A percentile compares a stretch with the other conserved stretches of the same genome.
Conservation (phyloP, 805 yeast genomes). For the Candida silvicultrix region DNA sequence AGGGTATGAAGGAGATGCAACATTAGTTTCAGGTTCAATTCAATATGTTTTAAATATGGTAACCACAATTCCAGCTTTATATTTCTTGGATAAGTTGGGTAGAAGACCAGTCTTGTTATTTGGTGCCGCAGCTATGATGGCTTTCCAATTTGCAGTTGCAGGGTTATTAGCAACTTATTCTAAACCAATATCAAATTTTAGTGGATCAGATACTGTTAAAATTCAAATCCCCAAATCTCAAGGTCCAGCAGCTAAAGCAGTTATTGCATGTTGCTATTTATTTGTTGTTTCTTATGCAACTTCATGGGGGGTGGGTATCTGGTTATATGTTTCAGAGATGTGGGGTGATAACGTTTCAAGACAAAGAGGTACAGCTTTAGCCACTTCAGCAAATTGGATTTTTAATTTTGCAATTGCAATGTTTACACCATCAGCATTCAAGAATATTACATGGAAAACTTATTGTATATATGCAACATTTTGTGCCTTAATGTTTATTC, state of each 20-base stretch:
- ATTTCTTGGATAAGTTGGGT: constrained; percentile 19
- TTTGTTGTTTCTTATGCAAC: constrained; percentile 38
- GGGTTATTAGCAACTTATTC: constrained; percentile 35
- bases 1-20: constrained; percentile 39
- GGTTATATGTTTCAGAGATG: constrained; percentile 19
- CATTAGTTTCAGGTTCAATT: constrained; percentile 39
- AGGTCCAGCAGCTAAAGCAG: constrained; percentile 32
- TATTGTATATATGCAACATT: constrained; percentile 15
- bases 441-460: constrained; percentile 15
- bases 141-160: constrained; percentile 34
- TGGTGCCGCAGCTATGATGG: constrained; percentile 26
- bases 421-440: constrained; percentile 48
- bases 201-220: constrained; percentile 28
- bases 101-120: constrained; percentile 28
- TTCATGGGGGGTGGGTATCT: constrained; percentile 33
- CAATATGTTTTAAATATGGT: constrained; percentile 32
- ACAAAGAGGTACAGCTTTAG: constrained; percentile 50
- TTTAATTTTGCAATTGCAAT: constrained; percentile 26
- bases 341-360: constrained; percentile 27
- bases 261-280: constrained; percentile 33
- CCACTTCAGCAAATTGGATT: constrained; percentile 11
- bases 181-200: constrained; percentile 23
- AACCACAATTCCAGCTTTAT: constrained; percentile 20
- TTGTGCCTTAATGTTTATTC: constrained; percentile 18
- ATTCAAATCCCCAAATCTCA: constrained; percentile 31